Evolutionary conservation across 192 early-diverging fungal genomes (phyloP), one percentile per base, ranked within the genome.

Genomic region (Podila clonocystis): DNA sequence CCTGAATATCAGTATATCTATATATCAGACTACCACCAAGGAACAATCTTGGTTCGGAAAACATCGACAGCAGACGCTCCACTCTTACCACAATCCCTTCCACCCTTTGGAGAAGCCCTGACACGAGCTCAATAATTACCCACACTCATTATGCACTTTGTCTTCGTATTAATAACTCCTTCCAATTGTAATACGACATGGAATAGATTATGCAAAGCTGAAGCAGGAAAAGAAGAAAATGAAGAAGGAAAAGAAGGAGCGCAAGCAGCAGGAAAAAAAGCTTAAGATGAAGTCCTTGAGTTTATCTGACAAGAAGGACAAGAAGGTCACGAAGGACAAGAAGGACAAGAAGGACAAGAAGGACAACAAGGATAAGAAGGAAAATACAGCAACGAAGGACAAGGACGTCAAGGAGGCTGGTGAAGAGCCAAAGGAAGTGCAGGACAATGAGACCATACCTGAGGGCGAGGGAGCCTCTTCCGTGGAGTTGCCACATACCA

Each of bases 161-260:
- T 8, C n/a, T 7, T 20, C 20, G 24, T 58, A 17, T 45, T 45
- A 45, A 45, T 45, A 45, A 45, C 41, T 24, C 9, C 4, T 62
- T 62, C 38, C 61, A 62, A 62, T 7, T 62, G 33, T 17, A n/a
- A 60, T 41, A 15, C 15, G 2, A 45, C 17, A 45, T 17, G 41
- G 2, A 15, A 31, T 80, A 80, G 77, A 80, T 58, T 64, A 80
- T 55, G 49, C 28, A 33, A 80, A 72, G 67, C 15, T 61, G 22
- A 80, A 80, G 62, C 52, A 68, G 24, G 71, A 80, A 17, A 68
- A 73, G 67, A 80, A 73, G 57, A 80, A 62, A 45, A 38, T 63
- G 48, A 72, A 64, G 36, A 72, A 64, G 34, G 66, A 41, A 41
- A 78, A 68, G 45, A 67, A 75, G 52, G 52, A 67, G 55, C 72